phyloP scores from a whole-genome alignment of 768 basidiomycete genomes.

The Candolleomyces efflorescens region DNA sequence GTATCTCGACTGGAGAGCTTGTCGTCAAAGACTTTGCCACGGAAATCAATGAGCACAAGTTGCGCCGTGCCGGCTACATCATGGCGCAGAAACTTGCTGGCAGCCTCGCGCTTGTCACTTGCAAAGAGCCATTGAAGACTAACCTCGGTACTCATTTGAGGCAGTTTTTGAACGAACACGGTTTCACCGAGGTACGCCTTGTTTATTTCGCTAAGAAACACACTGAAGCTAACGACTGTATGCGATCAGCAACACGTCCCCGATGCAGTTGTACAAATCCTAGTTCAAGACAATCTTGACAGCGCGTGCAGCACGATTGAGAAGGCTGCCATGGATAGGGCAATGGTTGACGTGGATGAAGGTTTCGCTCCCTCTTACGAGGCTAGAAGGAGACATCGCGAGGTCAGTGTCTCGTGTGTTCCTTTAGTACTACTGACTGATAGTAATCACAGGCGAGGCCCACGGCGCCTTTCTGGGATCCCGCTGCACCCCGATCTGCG shows the following conservation, averaged over 20 bases:
- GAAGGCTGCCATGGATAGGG: slow-evolving; percentile 96
- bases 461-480: slow-evolving; percentile 87
- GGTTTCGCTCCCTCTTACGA: slow-evolving; percentile 81
- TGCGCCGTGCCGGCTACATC: slow-evolving; percentile 87
- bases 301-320: slow-evolving; percentile 92
- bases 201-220: background rate
- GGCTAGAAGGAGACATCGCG: slow-evolving; percentile 78
- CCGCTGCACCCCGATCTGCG: slow-evolving; percentile 62
- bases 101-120: slow-evolving; percentile 93
- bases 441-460: slow-evolving; percentile 47
- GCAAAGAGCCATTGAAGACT: slow-evolving; percentile 93
- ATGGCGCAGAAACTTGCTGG: slow-evolving; percentile 98
- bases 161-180: slow-evolving; percentile 78
- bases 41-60: slow-evolving; percentile 84
- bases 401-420: slow-evolving; percentile 41
- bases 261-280: slow-evolving; percentile 71
- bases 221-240: slow-evolving; percentile 6
- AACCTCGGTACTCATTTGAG: slow-evolving; percentile 88
- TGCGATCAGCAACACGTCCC: slow-evolving; percentile 57
- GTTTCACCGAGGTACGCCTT: slow-evolving; percentile 72
- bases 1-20: slow-evolving; percentile 93
- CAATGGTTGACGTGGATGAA: slow-evolving; percentile 90
- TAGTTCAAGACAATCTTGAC: slow-evolving; percentile 91
- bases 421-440: background rate
- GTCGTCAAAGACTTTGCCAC: slow-evolving; percentile 95